These are phyloP conservation scores for Achlya hypogyna DNA, from an alignment of 352 stramenopile species.

Conservation along the genomic window DNA sequence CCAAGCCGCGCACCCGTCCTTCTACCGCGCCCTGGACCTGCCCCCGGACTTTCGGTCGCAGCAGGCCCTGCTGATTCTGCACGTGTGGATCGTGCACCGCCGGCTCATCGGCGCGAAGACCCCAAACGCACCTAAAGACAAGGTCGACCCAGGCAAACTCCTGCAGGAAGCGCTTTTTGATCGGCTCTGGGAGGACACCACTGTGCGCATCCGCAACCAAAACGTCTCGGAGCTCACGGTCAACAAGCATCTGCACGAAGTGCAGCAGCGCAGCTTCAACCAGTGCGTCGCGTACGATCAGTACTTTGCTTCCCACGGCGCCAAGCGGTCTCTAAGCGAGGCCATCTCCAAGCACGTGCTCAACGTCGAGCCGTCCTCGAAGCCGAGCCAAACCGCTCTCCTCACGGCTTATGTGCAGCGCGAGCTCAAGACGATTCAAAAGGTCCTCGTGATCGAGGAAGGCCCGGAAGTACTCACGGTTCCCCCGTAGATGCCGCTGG, in stretches of 20 bases:
- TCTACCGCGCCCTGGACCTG: constrained; percentile 57
- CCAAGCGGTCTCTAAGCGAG: constrained; percentile 36
- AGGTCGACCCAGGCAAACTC: constrained; percentile 56
- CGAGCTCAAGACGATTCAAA: constrained; percentile 73
- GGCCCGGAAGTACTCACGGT: constrained; percentile 36
- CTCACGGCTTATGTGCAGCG: constrained; percentile 67
- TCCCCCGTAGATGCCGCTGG: background rate
- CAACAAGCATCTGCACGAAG: constrained; percentile 93
- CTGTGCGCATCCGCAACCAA: constrained; percentile 86
- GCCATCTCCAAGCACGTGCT: constrained; percentile 67
- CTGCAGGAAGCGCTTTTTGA: constrained; percentile 96
- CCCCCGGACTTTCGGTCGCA: constrained; percentile 84
- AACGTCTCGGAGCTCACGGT: constrained; percentile 93
- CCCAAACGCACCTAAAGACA: constrained; percentile 32
- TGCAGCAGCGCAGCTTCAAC: constrained; percentile 94
- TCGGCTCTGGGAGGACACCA: constrained; percentile 93
- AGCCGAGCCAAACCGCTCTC: constrained; percentile 46
- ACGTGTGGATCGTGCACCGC: constrained; percentile 96
- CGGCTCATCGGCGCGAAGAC: constrained; percentile 62
- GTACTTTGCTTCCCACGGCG: constrained; percentile 43
- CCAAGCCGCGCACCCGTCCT: constrained; percentile 58
- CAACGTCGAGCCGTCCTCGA: constrained; percentile 48
- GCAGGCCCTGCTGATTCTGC: constrained; percentile 89
- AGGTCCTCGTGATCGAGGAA: constrained; percentile 40
- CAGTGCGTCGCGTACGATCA: constrained; percentile 93